Evolutionary conservation across 768 basidiomycete genomes (phyloP).

Genomic region (Rhodotorula graminis): DNA sequence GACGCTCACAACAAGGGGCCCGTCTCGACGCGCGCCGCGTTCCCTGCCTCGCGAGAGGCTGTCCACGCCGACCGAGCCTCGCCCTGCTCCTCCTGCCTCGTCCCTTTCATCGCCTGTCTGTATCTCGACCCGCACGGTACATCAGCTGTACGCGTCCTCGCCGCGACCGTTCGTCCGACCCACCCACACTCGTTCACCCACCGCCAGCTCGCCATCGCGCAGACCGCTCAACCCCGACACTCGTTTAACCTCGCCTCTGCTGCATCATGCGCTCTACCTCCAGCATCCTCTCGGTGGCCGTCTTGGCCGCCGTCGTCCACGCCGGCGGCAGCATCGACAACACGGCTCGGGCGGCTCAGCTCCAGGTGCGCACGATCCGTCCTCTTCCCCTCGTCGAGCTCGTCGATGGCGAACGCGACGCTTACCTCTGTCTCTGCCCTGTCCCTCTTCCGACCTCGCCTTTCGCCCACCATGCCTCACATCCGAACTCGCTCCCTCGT

Average conservation of each 20-base stretch:
- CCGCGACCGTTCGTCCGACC: not conserved
- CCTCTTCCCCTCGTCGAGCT: too few species aligned
- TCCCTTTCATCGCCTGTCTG: not conserved
- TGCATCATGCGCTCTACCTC: conserved; percentile 8
- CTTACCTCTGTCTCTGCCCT: not conserved
- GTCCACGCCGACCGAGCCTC: not conserved
- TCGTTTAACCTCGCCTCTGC: not conserved
- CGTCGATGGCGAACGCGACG: not conserved
- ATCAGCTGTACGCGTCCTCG: not conserved
- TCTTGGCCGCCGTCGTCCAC: conserved; percentile 4
- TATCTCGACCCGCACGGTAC: not conserved
- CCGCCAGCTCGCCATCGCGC: not conserved
- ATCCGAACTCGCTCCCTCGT: not conserved
- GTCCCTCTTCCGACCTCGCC: not conserved
- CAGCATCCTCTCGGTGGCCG: conserved; percentile 4
- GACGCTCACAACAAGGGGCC: too few species aligned
- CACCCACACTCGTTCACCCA: not conserved
- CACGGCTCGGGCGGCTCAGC: conserved; percentile 7
- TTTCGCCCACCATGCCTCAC: not conserved
- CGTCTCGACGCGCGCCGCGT: too few species aligned
- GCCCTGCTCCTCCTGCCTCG: not conserved
- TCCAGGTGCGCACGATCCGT: not conserved
- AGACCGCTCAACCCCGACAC: conserved; percentile 6
- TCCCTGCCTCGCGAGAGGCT: not conserved
- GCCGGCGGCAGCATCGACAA: conserved; percentile 34